These are phyloP conservation scores for Mycena venus DNA, from an alignment of 768 basidiomycete genomes.

Conservation along the genomic window DNA sequence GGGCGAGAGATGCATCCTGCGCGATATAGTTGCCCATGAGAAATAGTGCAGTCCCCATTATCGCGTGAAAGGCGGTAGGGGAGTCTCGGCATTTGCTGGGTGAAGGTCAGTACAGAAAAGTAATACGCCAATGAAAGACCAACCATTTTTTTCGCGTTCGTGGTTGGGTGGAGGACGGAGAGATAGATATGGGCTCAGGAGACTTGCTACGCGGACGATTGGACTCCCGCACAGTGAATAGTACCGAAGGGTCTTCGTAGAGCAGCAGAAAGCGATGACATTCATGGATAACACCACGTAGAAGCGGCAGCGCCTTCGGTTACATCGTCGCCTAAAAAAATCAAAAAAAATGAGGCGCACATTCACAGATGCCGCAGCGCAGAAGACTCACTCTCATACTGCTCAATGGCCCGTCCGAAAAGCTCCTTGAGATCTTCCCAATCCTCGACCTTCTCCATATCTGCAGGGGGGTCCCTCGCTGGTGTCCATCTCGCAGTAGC, in stretches of 20 bases:
- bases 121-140: background rate
- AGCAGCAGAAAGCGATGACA: slow-evolving; percentile 72
- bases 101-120: slow-evolving; percentile 20
- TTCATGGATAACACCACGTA: slow-evolving; percentile 76
- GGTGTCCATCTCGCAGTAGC: slow-evolving; percentile 16
- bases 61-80: slow-evolving; percentile 75
- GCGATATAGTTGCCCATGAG: slow-evolving; percentile 73
- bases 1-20: slow-evolving; percentile 62
- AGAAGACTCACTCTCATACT: slow-evolving; percentile 66
- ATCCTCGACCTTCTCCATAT: slow-evolving; percentile 55
- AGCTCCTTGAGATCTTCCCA: slow-evolving; percentile 80
- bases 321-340: slow-evolving; percentile 58
- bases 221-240: slow-evolving; percentile 50
- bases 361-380: background rate
- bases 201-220: slow-evolving; percentile 33
- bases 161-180: slow-evolving; percentile 5
- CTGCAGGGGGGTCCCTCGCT: background rate
- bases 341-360: slow-evolving; percentile 5
- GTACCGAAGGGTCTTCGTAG: slow-evolving; percentile 68
- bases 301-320: slow-evolving; percentile 64
- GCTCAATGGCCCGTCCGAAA: slow-evolving; percentile 67
- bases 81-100: slow-evolving; percentile 60
- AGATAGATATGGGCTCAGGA: slow-evolving; percentile 23
- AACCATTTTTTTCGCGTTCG: slow-evolving; percentile 30
- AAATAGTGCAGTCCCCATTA: slow-evolving; percentile 75